These are phyloP conservation scores for Neopestalotiopsis clavispora DNA, from an alignment of 2,329 filamentous ascomycete genomes.

Conservation along the genomic window DNA sequence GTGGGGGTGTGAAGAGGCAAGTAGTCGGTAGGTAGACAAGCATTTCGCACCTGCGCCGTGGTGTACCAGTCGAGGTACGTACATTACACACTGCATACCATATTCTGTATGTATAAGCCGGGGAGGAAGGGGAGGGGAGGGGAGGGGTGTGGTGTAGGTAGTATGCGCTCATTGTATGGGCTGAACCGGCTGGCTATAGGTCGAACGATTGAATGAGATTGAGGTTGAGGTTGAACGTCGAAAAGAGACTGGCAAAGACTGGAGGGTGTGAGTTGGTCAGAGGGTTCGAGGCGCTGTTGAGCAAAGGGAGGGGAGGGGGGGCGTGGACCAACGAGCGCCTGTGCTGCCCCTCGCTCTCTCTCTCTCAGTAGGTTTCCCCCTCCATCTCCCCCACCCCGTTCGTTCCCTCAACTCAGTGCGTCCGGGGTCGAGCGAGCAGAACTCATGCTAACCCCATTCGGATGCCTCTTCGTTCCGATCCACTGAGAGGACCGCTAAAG, in stretches of 20 bases:
- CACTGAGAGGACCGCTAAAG: slow-evolving; percentile 17
- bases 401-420: not conserved
- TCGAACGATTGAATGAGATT: not conserved
- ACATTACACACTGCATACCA: not conserved
- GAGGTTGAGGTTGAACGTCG: not conserved
- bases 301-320: not conserved
- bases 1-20: not conserved
- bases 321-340: not conserved
- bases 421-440: not conserved
- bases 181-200: not conserved
- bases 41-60: slow-evolving; percentile 10
- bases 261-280: not conserved
- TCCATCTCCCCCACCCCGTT: not conserved
- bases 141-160: no score
- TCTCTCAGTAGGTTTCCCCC: no score
- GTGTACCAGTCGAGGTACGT: not conserved
- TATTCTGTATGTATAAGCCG: not conserved
- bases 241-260: no score
- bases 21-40: slow-evolving; percentile 9
- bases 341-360: not conserved
- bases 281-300: not conserved
- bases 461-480: slow-evolving; percentile 18
- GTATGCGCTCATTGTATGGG: not conserved
- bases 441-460: not conserved
- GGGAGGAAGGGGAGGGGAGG: not conserved